Base-by-base conservation (phyloP, 352 stramenopile genomes). In the Pythium oligandrum region DNA sequence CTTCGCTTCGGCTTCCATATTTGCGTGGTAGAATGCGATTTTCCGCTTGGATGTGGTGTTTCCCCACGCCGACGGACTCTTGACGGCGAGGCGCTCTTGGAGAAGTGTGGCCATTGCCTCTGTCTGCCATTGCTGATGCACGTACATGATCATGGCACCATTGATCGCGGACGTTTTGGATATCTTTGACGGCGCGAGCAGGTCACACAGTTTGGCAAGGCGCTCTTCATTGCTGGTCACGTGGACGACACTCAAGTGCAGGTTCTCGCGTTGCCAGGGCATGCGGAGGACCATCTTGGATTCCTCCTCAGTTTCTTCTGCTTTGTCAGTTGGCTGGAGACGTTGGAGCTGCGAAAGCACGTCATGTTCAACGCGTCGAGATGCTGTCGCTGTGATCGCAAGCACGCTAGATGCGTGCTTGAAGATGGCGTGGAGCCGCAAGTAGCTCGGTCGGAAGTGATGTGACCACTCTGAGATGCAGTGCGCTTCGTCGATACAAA, bases 401-500 rank as follows among this genome's bases (percentile, higher is more conserved):
- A 98, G 66, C 40, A 98, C 81, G 26, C 78, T 81, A 39, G 83
- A 59, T 3, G 81, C 81, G 55, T 78, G 66, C 6, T 59, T 67
- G 48, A 92, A 88, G 2, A 92, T 43, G 30, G 66, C 54, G 17
- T 70, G 63, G 2, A 93, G 56, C 0, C 81, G 75, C 48, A 93
- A 51, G 54, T 90, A 93, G 46, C 78, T 88, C 37, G 93, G 90
- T 1, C 95, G 80, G 54, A 98, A 98, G 71, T 98, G 93, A 55
- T 98, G 90, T 3, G 83, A 96, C 95, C 95, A 98, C 60, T 98
- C 88, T 7, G 86, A 97, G 34, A 98, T 74, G 61, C 94, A 98
- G 62, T 98, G 95, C 4, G 91, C 92, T 77, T 98, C 95, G 55
- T 98, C 95, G 10, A 98, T 83, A 46, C 86, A 96, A 1, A 98